Base-by-base conservation (phyloP, 495 filamentous ascomycete species). In the Penicillium bialowiezense region DNA sequence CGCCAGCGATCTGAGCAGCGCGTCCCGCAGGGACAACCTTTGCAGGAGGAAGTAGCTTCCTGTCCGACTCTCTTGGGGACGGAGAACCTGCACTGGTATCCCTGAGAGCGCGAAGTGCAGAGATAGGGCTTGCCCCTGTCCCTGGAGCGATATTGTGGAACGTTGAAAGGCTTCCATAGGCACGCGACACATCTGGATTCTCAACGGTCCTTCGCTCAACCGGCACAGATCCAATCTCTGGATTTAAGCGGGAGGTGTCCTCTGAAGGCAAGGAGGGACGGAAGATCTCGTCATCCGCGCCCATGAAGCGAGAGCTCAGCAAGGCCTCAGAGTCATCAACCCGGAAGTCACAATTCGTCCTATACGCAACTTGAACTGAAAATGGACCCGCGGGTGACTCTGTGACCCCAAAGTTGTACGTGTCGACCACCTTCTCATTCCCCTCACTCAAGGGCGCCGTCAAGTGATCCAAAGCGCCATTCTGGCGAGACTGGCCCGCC, bases 301-400 rank as follows among this genome's bases (percentile, higher is more conserved):
- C 89, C 82, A 96, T 91, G 61, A 93, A 90, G n/a, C 88, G 85
- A n/a, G 91, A 96, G 68, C 92, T 96, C 28, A 98, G 62, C 15
- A 97, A 67, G 4, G 91, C 84, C 69, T 98, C 93, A 0, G 89
- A 85, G 59, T 96, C 90, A 56, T 95, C 92, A 14, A 96, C 83
- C 14, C 88, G 82, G 71, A 98, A 97, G 55, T 87, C 89, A 69
- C 87, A 95, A 59, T 90, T 87, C 29, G 79, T 87, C 46, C 93
- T 88, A 66, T 93, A 96, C 7, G 83, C 79, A 17, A 96, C 87
- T 33, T 87, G 78, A 39, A 91, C 82, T 28, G 84, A 84, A 54
- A 98, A 86, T 23, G 86, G 81, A 19, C 93, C 93, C 13, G 87
- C 89, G 14, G 91, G 91, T 3, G 89, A 89, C 43, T 91, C 87